Evolutionary conservation across 805 yeast genomes (phyloP).

Genomic region (Candida germanica): DNA sequence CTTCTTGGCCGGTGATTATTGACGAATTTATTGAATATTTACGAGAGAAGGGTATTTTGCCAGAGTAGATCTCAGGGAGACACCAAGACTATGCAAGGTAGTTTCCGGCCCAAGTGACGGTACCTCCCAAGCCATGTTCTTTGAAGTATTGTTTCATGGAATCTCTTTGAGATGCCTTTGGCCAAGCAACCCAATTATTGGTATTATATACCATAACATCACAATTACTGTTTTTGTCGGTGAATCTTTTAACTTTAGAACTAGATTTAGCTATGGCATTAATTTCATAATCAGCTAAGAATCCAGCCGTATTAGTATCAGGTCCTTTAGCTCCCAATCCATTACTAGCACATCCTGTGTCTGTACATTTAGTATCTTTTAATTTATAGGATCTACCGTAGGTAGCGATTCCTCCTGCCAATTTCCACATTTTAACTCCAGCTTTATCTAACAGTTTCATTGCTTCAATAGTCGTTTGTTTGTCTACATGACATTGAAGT

Average conservation of each 20-base stretch:
- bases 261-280: constrained; percentile 8
- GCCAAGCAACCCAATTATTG: constrained; percentile 17
- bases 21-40: constrained; percentile 72
- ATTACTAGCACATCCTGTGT: constrained; percentile 13
- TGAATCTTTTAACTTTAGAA: constrained; percentile 11
- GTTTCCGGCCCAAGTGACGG: constrained; percentile 16
- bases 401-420: constrained; percentile 20
- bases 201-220: constrained; percentile 16
- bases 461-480: constrained; percentile 8
- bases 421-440: constrained; percentile 17
- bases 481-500: constrained; percentile 16
- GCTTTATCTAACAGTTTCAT: constrained; percentile 17
- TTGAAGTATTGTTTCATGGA: constrained; percentile 10
- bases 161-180: constrained; percentile 10
- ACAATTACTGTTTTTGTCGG: constrained; percentile 13
- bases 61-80: no score
- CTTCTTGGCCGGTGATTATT: constrained; percentile 89
- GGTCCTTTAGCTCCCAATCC: constrained; percentile 15
- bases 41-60: not conserved
- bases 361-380: constrained; percentile 10
- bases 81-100: constrained; percentile 4
- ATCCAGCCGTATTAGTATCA: constrained; percentile 12
- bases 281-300: constrained; percentile 16
- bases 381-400: constrained; percentile 18
- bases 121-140: constrained; percentile 16